These are phyloP conservation scores for Rhynchosporium graminicola DNA, from an alignment of 2,329 filamentous ascomycete genomes.

Conservation along the genomic window DNA sequence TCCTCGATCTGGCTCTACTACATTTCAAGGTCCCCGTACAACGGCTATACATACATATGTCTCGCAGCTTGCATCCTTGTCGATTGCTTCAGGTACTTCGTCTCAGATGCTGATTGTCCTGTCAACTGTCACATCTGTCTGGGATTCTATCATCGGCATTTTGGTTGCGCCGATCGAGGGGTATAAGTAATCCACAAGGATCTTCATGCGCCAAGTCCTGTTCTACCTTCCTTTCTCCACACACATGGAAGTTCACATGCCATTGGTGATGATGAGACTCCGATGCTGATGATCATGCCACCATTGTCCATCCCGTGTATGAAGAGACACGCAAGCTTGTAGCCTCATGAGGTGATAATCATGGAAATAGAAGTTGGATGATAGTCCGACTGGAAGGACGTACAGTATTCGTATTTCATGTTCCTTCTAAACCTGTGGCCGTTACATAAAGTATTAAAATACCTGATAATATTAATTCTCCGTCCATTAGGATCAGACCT, in stretches of 20 bases:
- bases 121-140: background rate
- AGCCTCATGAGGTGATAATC: conserved; percentile 10
- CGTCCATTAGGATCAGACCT: no score
- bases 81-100: no score
- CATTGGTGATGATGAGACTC: conserved; percentile 17
- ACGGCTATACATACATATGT: no score
- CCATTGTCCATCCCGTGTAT: background rate
- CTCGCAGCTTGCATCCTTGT: no score
- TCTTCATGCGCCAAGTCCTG: conserved; percentile 3
- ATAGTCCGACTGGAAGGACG: background rate
- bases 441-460: no score
- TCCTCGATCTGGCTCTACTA: background rate
- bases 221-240: background rate
- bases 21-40: no score
- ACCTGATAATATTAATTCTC: no score
- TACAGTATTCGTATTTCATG: background rate
- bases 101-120: no score
- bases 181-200: conserved; percentile 7
- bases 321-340: conserved; percentile 16
- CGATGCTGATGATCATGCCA: conserved; percentile 3
- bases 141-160: conserved; percentile 9
- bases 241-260: background rate
- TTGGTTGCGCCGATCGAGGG: conserved; percentile 16
- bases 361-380: background rate
- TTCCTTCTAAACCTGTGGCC: background rate